Evolutionary conservation across 257 asterid genomes (phyloP), one percentile per base, ranked within the genome.

Genomic region (Rubia yunnanensis): DNA sequence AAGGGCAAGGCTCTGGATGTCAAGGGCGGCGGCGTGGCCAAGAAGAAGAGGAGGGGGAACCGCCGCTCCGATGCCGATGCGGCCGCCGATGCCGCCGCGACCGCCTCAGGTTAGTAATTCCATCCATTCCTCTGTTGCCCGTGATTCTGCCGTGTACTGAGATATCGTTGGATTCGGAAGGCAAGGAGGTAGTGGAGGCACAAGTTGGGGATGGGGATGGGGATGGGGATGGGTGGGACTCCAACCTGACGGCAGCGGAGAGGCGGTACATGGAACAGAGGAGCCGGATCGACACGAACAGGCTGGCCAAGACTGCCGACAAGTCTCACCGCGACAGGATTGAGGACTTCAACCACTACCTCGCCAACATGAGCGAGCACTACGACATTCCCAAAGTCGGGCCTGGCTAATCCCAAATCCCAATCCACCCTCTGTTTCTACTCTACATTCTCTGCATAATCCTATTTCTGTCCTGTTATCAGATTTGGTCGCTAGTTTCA

Each of bases 361-460:
- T 92, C 56, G 99, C 99, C 4, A 89, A 92, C 75, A 87, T 92
- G 97, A 92, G 99, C 1, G 98, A 92, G 89, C 98, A 92, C 72
- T 92, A 87, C 39, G 98, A 92, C 85, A 92, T 92, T 23, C 96
- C 98, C 39, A 92, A 92, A 76, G 98, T 89, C 31, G 98, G 96
- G 30, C 96, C 96, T 1, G 98, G 98, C 6, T 32, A 32, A 32
- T 32, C 39, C 4, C n/a, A n/a, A n/a, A n/a, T n/a, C 9, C 9
- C 9, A 3, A 4, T 35, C 39, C 9, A 3, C 39, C 9, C 9
- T 35, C 39, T 35, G 9, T 3, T 3, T 35, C 39, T 3, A 35
- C 39, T 35, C 9, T 9, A 35, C 39, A n/a, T n/a, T n/a, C n/a
- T n/a, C n/a, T n/a, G n/a, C n/a, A n/a, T n/a, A n/a, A n/a, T n/a